Percentiles rank a stretch among this genome's conserved stretches.
phyloP scores from a whole-genome alignment of 768 basidiomycete species.

The Mycena crocata region DNA sequence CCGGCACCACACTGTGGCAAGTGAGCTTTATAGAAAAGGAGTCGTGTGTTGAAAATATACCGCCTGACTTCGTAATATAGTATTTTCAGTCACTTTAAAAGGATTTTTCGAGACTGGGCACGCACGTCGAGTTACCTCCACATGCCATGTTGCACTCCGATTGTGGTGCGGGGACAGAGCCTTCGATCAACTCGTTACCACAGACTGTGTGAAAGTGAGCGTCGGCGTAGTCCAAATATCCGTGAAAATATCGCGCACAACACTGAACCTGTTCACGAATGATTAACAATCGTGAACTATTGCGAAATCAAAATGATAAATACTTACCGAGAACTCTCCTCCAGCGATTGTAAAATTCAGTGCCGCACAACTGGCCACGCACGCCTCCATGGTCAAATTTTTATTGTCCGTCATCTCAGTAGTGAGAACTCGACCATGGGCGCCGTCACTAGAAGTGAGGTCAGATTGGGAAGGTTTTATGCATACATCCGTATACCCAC shows the following conservation, averaged over 20 bases:
- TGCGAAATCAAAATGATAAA: constrained; percentile 3
- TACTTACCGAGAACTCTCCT: constrained; percentile 71
- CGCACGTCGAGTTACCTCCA: constrained; percentile 73
- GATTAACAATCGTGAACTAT: background rate
- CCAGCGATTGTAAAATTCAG: constrained; percentile 76
- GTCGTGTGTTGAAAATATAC: background rate
- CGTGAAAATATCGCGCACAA: constrained; percentile 43
- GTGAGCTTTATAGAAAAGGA: constrained; percentile 57
- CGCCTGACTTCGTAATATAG: constrained; percentile 7
- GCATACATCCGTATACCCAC: constrained; percentile 48
- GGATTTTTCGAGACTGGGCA: background rate
- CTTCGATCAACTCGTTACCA: constrained; percentile 71
- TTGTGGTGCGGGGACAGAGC: constrained; percentile 62
- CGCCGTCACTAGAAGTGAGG: constrained; percentile 62
- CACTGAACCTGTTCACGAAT: constrained; percentile 44
- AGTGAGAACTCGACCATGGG: constrained; percentile 68
- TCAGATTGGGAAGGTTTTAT: background rate
- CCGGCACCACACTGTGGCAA: constrained; percentile 69
- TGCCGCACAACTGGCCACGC: constrained; percentile 67
- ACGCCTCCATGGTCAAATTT: constrained; percentile 66
- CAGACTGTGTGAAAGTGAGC: constrained; percentile 61
- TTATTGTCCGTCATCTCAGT: constrained; percentile 50
- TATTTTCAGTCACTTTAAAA: constrained; percentile 17
- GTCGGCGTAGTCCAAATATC: constrained; percentile 20
- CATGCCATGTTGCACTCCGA: constrained; percentile 80